Evolutionary conservation across 176 grass and related monocot species (phyloP).

Genomic region (Carex littledalei): DNA sequence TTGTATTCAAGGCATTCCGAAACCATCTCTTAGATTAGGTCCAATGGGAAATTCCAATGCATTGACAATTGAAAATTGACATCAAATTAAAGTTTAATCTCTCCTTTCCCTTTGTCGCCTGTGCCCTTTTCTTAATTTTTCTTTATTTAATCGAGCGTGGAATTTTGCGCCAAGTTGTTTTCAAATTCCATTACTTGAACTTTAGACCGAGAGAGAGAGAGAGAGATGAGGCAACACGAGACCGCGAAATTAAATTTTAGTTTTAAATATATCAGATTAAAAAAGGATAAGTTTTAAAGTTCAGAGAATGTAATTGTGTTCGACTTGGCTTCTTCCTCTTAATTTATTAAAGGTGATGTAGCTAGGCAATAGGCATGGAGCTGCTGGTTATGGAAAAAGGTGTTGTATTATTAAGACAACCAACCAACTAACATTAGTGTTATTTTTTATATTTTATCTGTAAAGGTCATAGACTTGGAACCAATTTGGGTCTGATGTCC

Average conservation of each 20-base stretch:
- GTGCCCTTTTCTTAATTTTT: background rate
- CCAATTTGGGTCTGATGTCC: too few relatives aligned
- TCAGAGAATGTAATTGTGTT: background rate
- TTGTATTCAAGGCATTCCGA: background rate
- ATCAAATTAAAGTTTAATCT: background rate
- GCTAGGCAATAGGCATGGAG: too few relatives aligned
- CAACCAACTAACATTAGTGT: background rate
- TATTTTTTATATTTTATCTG: background rate
- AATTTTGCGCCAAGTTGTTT: conserved; percentile 7
- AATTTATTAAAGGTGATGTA: background rate
- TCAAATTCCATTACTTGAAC: background rate
- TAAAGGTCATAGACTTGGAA: background rate
- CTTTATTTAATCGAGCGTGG: background rate
- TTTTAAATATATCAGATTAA: background rate
- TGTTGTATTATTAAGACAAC: background rate
- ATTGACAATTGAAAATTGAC: conserved; percentile 10
- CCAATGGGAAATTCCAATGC: background rate
- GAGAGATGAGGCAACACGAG: conserved; percentile 7
- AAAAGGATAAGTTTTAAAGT: background rate
- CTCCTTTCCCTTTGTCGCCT: background rate
- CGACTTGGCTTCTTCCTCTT: conserved; percentile 16
- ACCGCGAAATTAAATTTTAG: background rate
- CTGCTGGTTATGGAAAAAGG: background rate
- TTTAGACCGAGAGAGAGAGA: conserved; percentile 5
- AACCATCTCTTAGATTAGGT: background rate